Conservation (phyloP, 148 eudicot species). For the Oxyria digyna region DNA sequence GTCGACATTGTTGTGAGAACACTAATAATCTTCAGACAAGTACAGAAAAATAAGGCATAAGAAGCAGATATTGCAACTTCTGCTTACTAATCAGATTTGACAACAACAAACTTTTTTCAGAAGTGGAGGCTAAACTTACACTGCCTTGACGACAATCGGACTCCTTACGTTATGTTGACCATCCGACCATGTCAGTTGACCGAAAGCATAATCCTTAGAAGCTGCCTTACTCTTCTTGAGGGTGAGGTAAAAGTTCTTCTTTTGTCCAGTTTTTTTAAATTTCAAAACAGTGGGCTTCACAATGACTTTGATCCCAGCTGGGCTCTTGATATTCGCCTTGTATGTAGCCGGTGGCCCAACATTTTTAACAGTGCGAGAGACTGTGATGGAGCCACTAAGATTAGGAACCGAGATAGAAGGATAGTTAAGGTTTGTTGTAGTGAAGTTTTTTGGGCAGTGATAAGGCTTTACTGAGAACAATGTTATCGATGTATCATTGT, state of each 20-base stretch:
- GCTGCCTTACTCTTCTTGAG: constrained; percentile 22
- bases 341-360: constrained; percentile 61
- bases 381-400: constrained; percentile 36
- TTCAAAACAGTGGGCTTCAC: constrained; percentile 33
- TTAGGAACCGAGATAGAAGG: constrained; percentile 74
- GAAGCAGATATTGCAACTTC: not conserved
- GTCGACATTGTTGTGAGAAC: not conserved
- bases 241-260: constrained; percentile 36
- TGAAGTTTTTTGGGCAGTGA: constrained; percentile 31
- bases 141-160: constrained; percentile 60
- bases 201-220: constrained; percentile 51
- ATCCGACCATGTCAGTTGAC: constrained; percentile 71
- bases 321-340: constrained; percentile 22
- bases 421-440: constrained; percentile 46
- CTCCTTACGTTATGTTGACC: constrained; percentile 62
- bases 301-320: constrained; percentile 27
- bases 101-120: not conserved
- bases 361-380: constrained; percentile 54
- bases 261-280: constrained; percentile 40
- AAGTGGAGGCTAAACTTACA: constrained; percentile 4
- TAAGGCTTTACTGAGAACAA: constrained; percentile 27
- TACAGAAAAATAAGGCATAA: not conserved
- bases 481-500: constrained; percentile 36
- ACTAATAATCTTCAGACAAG: not conserved
- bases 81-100: not conserved